Evolutionary conservation across 306 rosid species (phyloP).

Genomic region (Citrullus colocynthis): DNA sequence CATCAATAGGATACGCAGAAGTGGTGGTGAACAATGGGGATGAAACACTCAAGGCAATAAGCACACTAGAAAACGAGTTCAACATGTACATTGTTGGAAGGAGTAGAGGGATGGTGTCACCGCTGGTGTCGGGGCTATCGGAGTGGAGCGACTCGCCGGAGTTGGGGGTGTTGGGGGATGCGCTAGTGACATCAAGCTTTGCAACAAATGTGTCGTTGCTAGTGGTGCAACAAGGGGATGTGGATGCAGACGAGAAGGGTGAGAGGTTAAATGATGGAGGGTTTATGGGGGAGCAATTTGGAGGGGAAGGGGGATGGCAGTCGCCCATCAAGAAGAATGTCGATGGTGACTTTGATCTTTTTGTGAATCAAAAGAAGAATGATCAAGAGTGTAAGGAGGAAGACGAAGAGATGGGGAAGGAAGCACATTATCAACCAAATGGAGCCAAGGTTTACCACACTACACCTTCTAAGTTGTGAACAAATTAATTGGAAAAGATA

Average conservation of each 20-base stretch:
- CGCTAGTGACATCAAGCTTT: conserved; percentile 22
- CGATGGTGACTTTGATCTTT: neutral
- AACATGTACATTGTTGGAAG: conserved; percentile 22
- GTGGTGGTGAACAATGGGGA: conserved; percentile 19
- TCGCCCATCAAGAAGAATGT: neutral
- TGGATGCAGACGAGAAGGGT: neutral
- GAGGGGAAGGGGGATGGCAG: conserved; percentile 9
- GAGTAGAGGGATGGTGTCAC: conserved; percentile 13
- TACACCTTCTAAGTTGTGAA: neutral
- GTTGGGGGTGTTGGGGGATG: conserved; percentile 25
- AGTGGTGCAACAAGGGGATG: conserved; percentile 16
- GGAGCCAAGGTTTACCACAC: neutral
- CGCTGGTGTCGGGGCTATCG: conserved; percentile 9
- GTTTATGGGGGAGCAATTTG: conserved; percentile 8
- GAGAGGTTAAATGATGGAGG: neutral
- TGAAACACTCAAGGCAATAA: conserved; percentile 15
- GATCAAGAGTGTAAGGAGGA: neutral
- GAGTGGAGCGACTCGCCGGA: conserved; percentile 29
- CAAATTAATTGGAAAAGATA: no score
- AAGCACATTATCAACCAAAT: neutral
- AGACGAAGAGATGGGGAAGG: neutral
- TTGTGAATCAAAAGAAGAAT: neutral
- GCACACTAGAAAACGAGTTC: conserved; percentile 12
- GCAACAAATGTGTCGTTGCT: conserved; percentile 18
- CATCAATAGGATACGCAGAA: conserved; percentile 9